phyloP scores from a whole-genome alignment of 208 protist species.

The Trypanosomatidae sp. region DNA sequence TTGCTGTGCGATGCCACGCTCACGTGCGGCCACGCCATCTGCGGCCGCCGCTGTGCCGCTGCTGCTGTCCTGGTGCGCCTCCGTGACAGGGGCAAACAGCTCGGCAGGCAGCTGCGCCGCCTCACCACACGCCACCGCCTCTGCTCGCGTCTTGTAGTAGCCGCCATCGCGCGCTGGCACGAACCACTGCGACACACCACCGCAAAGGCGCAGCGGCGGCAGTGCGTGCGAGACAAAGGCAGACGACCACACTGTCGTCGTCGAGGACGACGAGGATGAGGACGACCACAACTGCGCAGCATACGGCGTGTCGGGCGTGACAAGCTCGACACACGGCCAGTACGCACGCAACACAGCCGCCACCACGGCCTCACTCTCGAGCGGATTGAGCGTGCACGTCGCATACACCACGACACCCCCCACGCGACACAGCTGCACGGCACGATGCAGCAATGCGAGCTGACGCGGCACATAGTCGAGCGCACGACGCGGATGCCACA shows the following conservation, averaged over 20 bases:
- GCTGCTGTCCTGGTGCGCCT: neutral
- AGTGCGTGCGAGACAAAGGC: neutral
- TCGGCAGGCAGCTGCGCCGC: constrained; percentile 2
- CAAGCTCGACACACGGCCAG: constrained; percentile 23
- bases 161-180: constrained; percentile 46
- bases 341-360: constrained; percentile 40
- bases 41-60: too few species aligned
- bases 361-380: constrained; percentile 95
- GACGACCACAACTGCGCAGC: too few species aligned
- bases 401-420: constrained; percentile 90
- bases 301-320: neutral
- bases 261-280: neutral
- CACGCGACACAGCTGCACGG: constrained; percentile 30
- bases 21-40: too few species aligned
- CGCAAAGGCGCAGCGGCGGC: constrained; percentile 9
- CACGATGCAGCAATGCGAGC: constrained; percentile 52
- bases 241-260: neutral
- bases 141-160: constrained; percentile 20
- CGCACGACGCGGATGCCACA: constrained; percentile 63
- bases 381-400: constrained; percentile 94
- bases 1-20: constrained; percentile 1
- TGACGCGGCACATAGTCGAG: constrained; percentile 62
- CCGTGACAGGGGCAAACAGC: constrained; percentile 18
- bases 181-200: constrained; percentile 32
- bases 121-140: constrained; percentile 25